Evolutionary conservation across 1,284 basidiomycete species (phyloP).

Genomic region (Bjerkandera adusta): DNA sequence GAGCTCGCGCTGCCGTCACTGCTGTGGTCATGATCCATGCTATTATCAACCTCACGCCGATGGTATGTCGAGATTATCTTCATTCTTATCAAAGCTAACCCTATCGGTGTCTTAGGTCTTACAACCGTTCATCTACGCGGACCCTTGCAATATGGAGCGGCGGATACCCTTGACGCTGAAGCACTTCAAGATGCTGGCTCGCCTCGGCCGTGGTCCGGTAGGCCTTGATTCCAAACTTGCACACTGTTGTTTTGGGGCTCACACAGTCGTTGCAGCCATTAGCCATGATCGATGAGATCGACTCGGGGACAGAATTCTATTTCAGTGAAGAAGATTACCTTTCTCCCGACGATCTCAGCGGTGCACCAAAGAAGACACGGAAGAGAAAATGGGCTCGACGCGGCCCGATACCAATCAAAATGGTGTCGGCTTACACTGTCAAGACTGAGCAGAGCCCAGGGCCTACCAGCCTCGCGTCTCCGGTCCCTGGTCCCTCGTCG

Average conservation of each 20-base stretch:
- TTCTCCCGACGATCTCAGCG: slow-evolving; percentile 22
- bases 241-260: background rate
- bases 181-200: slow-evolving; percentile 70
- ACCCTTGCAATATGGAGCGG: slow-evolving; percentile 3
- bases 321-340: slow-evolving; percentile 66
- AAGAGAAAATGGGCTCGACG: slow-evolving; percentile 9
- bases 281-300: slow-evolving; percentile 56
- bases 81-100: background rate
- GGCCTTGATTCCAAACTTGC: slow-evolving; percentile 23
- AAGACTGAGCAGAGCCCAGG: slow-evolving; percentile 35
- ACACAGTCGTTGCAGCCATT: slow-evolving; percentile 35
- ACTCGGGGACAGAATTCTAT: slow-evolving; percentile 63
- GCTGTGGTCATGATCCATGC: slow-evolving; percentile 72
- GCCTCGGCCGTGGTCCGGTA: slow-evolving; percentile 56
- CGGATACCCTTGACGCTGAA: slow-evolving; percentile 70
- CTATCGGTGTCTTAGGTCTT: background rate
- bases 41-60: slow-evolving; percentile 57
- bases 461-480: slow-evolving; percentile 3
- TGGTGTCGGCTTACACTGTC: slow-evolving; percentile 30
- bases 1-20: slow-evolving; percentile 50
- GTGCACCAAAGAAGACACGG: slow-evolving; percentile 23
- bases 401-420: too few species aligned
- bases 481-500: slow-evolving; percentile 4
- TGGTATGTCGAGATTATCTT: slow-evolving; percentile 37
- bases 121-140: background rate